These are phyloP conservation scores for Aspergillus japonicus DNA, from an alignment of 2,329 filamentous ascomycete genomes.

Conservation along the genomic window DNA sequence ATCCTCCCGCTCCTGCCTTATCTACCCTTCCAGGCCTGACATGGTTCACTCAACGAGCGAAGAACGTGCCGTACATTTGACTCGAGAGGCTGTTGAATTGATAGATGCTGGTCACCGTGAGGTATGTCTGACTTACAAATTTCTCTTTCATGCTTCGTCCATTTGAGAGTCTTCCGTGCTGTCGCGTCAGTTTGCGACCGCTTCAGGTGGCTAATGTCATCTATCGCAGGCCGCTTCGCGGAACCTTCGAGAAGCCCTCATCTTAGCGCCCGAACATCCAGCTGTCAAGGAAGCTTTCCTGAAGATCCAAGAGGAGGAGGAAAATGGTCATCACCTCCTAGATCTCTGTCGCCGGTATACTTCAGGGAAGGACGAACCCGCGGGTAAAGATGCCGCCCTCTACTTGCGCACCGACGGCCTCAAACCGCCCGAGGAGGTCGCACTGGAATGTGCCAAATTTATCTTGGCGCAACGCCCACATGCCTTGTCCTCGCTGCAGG, in stretches of 20 bases:
- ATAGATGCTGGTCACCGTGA: slow-evolving; percentile 47
- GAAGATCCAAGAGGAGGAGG: slow-evolving; percentile 45
- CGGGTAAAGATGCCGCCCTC: slow-evolving; percentile 45
- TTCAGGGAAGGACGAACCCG: slow-evolving; percentile 41
- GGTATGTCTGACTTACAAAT: slow-evolving; percentile 30
- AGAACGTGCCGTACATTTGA: slow-evolving; percentile 47
- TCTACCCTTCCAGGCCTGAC: slow-evolving; percentile 30
- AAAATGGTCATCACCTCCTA: slow-evolving; percentile 44
- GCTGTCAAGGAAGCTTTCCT: slow-evolving; percentile 48
- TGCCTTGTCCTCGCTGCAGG: slow-evolving; percentile 41
- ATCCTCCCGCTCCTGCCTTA: slow-evolving; percentile 9
- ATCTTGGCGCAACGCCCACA: slow-evolving; percentile 39
- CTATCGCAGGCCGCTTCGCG: slow-evolving; percentile 44
- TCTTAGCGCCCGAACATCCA: slow-evolving; percentile 45
- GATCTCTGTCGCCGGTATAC: slow-evolving; percentile 47
- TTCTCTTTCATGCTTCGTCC: background rate
- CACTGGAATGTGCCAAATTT: slow-evolving; percentile 45
- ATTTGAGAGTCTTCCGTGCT: background rate
- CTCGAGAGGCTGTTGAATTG: slow-evolving; percentile 48
- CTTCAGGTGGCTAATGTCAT: slow-evolving; percentile 15
- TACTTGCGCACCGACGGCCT: slow-evolving; percentile 47
- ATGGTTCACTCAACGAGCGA: slow-evolving; percentile 46
- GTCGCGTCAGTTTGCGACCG: background rate
- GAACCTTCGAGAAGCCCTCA: slow-evolving; percentile 50
- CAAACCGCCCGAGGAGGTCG: slow-evolving; percentile 42